Evolutionary conservation across 164 flowering plant species (phyloP), one percentile per base, ranked within the genome.

Genomic region (Tetracentron sinense): DNA sequence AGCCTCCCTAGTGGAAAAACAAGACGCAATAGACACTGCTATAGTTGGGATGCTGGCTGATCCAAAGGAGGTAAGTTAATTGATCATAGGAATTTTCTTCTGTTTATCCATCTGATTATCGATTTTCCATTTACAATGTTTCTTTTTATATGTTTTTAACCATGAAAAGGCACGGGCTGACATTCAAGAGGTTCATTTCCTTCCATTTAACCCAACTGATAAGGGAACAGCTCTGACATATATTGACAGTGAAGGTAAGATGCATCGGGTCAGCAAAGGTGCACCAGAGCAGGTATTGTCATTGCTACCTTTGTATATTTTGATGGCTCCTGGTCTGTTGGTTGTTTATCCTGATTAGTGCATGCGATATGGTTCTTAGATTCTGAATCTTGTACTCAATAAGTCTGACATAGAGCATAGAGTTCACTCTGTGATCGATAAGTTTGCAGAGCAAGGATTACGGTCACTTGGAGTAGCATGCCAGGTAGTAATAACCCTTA

Each of bases 381-480:
- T 89, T 67, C 70, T 92, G 62, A 78, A 89, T 70, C 85, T 89
- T 58, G 87, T 72, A 6, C 96, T 81, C 82, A 92, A 92, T 63
- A 89, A 75, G 58, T 79, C 87, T 28, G 86, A 85, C 25, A 86
- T 89, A 61, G 91, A 89, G 63, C 83, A 80, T 4, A 77, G 90
- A 73, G 96, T 92, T 58, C 98, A 92, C 74, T 69, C 86, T 20
- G 79, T 85, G 47, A 88, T 87, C 61, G 92, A 85, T 75, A 89
- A 86, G 71, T 88, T 83, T 78, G 95, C 96, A 19, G 96, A 87
- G 56, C 75, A 95, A 67, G 96, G 98, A 30, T 71, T 89, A 59
- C 75, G 95, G 20, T 92, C 96, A n/a, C 95, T 89, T 70, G 95
- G 82, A 48, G 88, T 89, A 31, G 95, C 96, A 30, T 88, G 82